These are phyloP conservation scores for Ceratocystis huliohia DNA, from an alignment of 2,329 filamentous ascomycete genomes.

Conservation along the genomic window DNA sequence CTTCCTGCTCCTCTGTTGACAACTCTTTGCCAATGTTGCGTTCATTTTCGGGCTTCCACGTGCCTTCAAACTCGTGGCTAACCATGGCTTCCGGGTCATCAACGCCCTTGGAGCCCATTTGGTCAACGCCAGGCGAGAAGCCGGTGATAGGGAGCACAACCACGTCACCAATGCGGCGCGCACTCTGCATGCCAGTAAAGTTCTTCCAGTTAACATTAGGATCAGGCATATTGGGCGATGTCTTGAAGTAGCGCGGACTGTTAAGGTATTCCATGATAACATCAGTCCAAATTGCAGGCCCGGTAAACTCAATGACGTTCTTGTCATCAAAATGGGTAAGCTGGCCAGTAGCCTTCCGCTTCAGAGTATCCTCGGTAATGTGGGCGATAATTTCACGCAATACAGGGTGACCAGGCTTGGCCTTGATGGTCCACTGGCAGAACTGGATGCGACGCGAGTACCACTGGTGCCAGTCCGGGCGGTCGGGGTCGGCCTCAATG, in stretches of 20 bases:
- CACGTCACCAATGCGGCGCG: constrained; percentile 86
- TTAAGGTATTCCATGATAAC: constrained; percentile 88
- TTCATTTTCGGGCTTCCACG: constrained; percentile 62
- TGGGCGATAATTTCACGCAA: constrained; percentile 75
- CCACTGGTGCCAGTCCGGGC: constrained; percentile 86
- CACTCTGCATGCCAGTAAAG: constrained; percentile 73
- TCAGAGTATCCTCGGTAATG: constrained; percentile 71
- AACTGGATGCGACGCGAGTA: constrained; percentile 95
- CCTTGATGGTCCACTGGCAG: constrained; percentile 97
- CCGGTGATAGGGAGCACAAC: constrained; percentile 90
- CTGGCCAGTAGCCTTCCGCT: constrained; percentile 53
- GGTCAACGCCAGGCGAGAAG: constrained; percentile 86
- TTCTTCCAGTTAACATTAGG: constrained; percentile 69
- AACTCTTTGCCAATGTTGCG: constrained; percentile 49
- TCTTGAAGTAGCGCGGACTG: constrained; percentile 63
- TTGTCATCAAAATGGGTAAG: constrained; percentile 48
- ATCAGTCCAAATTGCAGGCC: constrained; percentile 91
- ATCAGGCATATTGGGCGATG: constrained; percentile 51
- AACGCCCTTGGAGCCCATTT: constrained; percentile 80
- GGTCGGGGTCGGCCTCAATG: constrained; percentile 91
- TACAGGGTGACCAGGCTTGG: constrained; percentile 86
- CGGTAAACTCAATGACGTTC: constrained; percentile 84
- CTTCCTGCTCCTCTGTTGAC: not conserved
- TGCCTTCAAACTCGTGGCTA: constrained; percentile 93
- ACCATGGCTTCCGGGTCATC: constrained; percentile 97